Percentiles rank a stretch among this genome's conserved stretches.
phyloP scores from a whole-genome alignment of 257 asterid genomes.

The Echites panduratus region DNA sequence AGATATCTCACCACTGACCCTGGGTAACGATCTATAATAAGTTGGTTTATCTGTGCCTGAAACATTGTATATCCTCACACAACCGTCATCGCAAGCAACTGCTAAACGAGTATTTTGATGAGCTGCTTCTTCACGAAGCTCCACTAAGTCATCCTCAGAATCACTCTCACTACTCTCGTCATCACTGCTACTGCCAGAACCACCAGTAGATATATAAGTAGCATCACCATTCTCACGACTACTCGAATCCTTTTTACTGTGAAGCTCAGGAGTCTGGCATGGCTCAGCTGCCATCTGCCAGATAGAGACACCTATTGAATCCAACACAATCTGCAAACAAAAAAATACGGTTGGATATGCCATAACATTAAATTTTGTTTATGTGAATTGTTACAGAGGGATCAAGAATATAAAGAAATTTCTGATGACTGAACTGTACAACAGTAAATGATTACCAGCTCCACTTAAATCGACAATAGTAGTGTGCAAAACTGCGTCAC shows the following conservation, averaged over 20 bases:
- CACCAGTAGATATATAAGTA: slow-evolving; percentile 27
- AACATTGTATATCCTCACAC: slow-evolving; percentile 62
- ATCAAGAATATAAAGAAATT: neutral
- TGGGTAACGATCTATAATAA: slow-evolving; percentile 54
- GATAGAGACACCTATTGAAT: slow-evolving; percentile 64
- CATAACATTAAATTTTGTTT: neutral
- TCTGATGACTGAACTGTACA: too few species aligned
- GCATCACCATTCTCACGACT: slow-evolving; percentile 50
- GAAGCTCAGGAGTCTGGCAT: slow-evolving; percentile 18
- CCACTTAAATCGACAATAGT: neutral
- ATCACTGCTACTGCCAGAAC: slow-evolving; percentile 30
- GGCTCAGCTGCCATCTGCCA: slow-evolving; percentile 96
- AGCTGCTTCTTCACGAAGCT: slow-evolving; percentile 35
- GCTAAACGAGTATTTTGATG: slow-evolving; percentile 43
- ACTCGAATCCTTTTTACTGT: slow-evolving; percentile 20
- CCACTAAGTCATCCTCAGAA: slow-evolving; percentile 28
- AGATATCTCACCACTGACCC: slow-evolving; percentile 89
- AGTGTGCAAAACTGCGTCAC: too few species aligned
- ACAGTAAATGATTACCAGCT: neutral
- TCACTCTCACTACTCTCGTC: slow-evolving; percentile 49
- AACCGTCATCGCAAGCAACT: slow-evolving; percentile 89
- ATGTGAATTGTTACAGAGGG: neutral
- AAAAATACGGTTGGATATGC: slow-evolving; percentile 9
- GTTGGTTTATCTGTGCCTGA: slow-evolving; percentile 39
- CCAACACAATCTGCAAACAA: slow-evolving; percentile 63